Base-by-base conservation (phyloP, 768 basidiomycete genomes). In the Boletus rex-veris region DNA sequence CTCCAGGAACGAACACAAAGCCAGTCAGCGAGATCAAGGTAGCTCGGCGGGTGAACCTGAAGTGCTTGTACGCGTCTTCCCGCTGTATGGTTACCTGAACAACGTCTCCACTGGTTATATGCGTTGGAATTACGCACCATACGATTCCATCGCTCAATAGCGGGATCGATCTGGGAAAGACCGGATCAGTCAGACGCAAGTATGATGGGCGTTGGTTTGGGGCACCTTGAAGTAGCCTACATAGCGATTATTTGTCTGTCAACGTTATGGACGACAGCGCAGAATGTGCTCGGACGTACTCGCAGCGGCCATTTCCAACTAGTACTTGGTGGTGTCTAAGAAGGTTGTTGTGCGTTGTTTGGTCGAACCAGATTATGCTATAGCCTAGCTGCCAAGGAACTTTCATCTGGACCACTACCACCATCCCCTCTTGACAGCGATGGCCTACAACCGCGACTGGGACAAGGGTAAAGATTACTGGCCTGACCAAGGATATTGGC, bases 381-480 rank as follows among this genome's bases (percentile, higher is more conserved):
- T 26, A 19, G n/a, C 39, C 26, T 21, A 21, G 21, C 21, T 30
- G 14, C 41, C 50, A 31, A 12, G 50, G 47, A 41, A 59, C 46
- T 68, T 42, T 42, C 45, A 61, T 70, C 58, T 28, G 28, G 28
- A 61, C 52, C 58, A 66, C 54, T 52, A 47, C 57, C 59, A 15
- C 19, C 46, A 43, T 26, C 53, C 39, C 55, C 45, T 60, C 8
- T 38, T 45, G 28, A 51, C 61, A 21, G 50, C 53, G 19, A 88
- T 90, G 88, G 78, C 86, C 46, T 82, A 86, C 72, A 87, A 87
- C 72, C 84, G 91, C 59, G 89, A 92, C 76, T 92, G 91, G 90
- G 89, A 91, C 74, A 80, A 79, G 70, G 90, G 88, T 48, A 91
- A 90, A 71, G 80, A 83, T 43, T 37, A 49, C 47, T 84, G 82